Evolutionary conservation across 2,329 filamentous ascomycete genomes (phyloP).

Genomic region (Ceratocystis variospora): DNA sequence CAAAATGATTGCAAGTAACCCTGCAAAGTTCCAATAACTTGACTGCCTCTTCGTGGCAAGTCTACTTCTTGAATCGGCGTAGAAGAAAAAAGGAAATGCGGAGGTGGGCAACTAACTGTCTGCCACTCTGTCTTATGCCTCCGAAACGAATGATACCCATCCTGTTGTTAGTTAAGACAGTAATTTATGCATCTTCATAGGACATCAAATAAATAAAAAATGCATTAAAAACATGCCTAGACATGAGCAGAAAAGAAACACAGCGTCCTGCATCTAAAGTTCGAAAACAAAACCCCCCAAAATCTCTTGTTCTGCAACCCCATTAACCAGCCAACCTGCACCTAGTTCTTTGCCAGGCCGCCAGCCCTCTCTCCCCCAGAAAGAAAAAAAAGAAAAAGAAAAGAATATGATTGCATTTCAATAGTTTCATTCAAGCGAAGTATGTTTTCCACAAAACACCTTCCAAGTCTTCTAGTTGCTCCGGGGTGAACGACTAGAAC

Average conservation of each 20-base stretch:
- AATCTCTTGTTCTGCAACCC: neutral
- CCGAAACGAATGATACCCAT: constrained; percentile 8
- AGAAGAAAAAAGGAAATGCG: neutral
- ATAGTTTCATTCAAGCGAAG: constrained; percentile 51
- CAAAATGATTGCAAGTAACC: constrained; percentile 52
- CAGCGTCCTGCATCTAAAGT: neutral
- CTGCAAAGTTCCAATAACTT: constrained; percentile 31
- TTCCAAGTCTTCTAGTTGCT: constrained; percentile 88
- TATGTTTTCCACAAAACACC: constrained; percentile 99
- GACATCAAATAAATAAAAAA: neutral
- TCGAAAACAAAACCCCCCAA: neutral
- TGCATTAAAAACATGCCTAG: neutral
- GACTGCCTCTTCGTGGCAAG: neutral
- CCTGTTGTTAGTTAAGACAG: neutral
- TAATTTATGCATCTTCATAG: neutral
- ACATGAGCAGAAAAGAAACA: neutral
- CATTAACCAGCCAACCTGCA: constrained; percentile 7
- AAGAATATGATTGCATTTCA: neutral
- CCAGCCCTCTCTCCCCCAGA: constrained; percentile 11
- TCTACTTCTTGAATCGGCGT: neutral
- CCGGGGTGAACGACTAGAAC: constrained; percentile 62
- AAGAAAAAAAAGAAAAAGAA: neutral
- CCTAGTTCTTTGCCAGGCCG: constrained; percentile 19
- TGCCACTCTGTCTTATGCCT: neutral
- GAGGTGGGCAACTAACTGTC: neutral